Percentiles rank a stretch among this genome's conserved stretches.
Evolutionary conservation across 2,329 filamentous ascomycete species (phyloP).

Genomic region (Fusarium sp.): DNA sequence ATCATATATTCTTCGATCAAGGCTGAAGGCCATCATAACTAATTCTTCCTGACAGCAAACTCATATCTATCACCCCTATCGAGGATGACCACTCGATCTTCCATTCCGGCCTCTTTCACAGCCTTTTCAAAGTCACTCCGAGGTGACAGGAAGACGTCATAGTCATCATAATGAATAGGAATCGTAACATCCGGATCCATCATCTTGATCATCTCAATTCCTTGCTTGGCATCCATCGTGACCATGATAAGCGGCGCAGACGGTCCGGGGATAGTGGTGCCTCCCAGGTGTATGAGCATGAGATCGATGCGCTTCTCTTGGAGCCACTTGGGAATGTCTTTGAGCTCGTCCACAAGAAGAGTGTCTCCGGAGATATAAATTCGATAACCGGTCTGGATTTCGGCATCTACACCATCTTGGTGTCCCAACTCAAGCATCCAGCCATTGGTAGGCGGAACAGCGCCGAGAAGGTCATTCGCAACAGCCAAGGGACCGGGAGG

Average conservation of each 20-base stretch:
- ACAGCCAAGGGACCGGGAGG: slow-evolving; percentile 53
- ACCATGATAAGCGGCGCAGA: slow-evolving; percentile 72
- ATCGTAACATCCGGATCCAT: slow-evolving; percentile 72
- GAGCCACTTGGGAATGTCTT: slow-evolving; percentile 69
- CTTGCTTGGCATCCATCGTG: slow-evolving; percentile 75
- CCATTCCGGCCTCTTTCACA: slow-evolving; percentile 64
- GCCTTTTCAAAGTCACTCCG: slow-evolving; percentile 70
- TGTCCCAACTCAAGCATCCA: slow-evolving; percentile 75
- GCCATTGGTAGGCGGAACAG: slow-evolving; percentile 74
- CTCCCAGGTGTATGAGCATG: slow-evolving; percentile 75
- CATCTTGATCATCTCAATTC: slow-evolving; percentile 69
- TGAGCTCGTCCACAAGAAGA: slow-evolving; percentile 66
- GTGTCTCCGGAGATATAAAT: slow-evolving; percentile 78
- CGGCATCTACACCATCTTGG: slow-evolving; percentile 21
- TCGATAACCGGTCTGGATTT: slow-evolving; percentile 63
- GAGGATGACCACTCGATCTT: slow-evolving; percentile 69
- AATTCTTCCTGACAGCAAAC: slow-evolving; percentile 16
- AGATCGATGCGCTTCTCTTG: slow-evolving; percentile 68
- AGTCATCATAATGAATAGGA: slow-evolving; percentile 74
- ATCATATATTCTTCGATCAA: not conserved
- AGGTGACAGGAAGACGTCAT: slow-evolving; percentile 71
- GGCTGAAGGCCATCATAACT: not conserved
- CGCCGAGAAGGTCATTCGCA: slow-evolving; percentile 55
- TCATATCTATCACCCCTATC: slow-evolving; percentile 53
- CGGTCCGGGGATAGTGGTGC: slow-evolving; percentile 73